Conservation (phyloP, 345 rosid species). For the Bruguiera sexangula region DNA sequence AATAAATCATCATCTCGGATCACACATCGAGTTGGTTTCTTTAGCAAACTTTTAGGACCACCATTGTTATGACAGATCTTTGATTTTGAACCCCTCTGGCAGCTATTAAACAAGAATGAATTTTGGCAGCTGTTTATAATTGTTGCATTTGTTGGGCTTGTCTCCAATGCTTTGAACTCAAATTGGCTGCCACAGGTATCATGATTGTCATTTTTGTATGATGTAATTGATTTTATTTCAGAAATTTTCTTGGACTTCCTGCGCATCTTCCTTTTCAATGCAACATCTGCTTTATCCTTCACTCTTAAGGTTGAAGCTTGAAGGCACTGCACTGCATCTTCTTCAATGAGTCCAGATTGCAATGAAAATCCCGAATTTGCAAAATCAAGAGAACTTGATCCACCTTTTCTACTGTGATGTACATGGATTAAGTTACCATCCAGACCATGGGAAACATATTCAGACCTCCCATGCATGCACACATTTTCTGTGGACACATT, state of each 20-base stretch:
- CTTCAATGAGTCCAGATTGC: constrained; percentile 31
- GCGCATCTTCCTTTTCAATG: constrained; percentile 47
- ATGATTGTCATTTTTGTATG: constrained; percentile 32
- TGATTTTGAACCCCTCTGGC: constrained; percentile 29
- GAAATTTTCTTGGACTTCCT: constrained; percentile 73
- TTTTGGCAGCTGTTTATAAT: constrained; percentile 20
- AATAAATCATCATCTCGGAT: constrained; percentile 62
- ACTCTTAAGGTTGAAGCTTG: constrained; percentile 33
- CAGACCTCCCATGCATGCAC: constrained; percentile 22
- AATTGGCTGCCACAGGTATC: constrained; percentile 22
- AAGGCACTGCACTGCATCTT: constrained; percentile 34
- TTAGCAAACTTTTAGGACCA: constrained; percentile 35
- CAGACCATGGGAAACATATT: constrained; percentile 32
- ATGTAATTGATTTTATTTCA: constrained; percentile 40
- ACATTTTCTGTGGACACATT: constrained; percentile 27
- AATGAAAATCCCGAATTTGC: constrained; percentile 20
- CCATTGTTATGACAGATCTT: constrained; percentile 26
- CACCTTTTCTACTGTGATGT: constrained; percentile 13
- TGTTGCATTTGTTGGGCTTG: constrained; percentile 12
- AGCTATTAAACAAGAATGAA: constrained; percentile 18
- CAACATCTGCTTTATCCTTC: constrained; percentile 32
- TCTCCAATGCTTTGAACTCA: constrained; percentile 33
- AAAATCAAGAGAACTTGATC: constrained; percentile 11
- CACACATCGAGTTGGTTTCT: constrained; percentile 42
- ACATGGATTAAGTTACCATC: constrained; percentile 32